phyloP scores from a whole-genome alignment of 176 grass and related monocot genomes.

The Triticum monococcum region DNA sequence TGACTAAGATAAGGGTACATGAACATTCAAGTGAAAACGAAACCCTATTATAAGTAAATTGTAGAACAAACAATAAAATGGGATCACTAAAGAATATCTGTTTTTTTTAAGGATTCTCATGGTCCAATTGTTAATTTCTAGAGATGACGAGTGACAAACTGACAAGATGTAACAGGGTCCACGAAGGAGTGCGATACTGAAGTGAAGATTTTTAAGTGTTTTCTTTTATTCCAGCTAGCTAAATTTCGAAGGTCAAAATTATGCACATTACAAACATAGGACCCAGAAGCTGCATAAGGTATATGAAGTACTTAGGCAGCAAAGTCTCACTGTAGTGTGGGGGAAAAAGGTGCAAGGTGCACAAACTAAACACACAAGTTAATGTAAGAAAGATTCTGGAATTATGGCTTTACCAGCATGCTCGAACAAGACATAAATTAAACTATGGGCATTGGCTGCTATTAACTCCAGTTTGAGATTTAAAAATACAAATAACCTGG shows the following conservation, averaged over 20 bases:
- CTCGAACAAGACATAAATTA: background rate
- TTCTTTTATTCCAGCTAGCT: background rate
- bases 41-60: background rate
- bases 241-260: background rate
- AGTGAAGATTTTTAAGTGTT: conserved; percentile 1
- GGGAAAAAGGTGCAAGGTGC: background rate
- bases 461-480: background rate
- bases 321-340: background rate
- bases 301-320: background rate
- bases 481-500: background rate
- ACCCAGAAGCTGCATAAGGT: background rate
- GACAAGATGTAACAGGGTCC: background rate
- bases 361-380: background rate
- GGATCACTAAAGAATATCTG: background rate
- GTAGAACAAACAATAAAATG: background rate
- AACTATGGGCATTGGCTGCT: background rate
- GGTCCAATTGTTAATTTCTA: background rate
- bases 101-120: too few species aligned
- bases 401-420: background rate
- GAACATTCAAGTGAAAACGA: background rate
- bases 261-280: background rate
- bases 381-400: background rate
- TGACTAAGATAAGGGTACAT: background rate
- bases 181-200: background rate
- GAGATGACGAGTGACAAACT: background rate